These are phyloP conservation scores for Pseudovirgaria hyperparasitica DNA, from an alignment of 2,329 filamentous ascomycete genomes.

Conservation along the genomic window DNA sequence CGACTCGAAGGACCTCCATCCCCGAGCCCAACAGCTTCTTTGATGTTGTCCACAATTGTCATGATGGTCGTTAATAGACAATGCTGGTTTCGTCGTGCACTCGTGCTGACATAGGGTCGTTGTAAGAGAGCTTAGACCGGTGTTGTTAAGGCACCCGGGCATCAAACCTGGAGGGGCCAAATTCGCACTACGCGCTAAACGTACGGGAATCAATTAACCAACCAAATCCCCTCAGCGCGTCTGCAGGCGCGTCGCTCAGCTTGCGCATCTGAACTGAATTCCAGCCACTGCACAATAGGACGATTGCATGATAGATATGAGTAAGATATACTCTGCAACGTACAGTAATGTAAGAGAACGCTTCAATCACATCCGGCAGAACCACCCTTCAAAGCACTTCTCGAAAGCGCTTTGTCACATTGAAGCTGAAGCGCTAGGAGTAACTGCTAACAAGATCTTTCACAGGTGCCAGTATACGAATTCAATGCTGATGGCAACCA, in stretches of 20 bases:
- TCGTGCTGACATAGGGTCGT: slow-evolving; percentile 1
- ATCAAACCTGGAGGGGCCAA: no score
- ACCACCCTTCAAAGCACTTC: not conserved
- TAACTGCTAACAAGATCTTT: slow-evolving; percentile 9
- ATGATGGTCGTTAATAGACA: no score
- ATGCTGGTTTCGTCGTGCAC: not conserved
- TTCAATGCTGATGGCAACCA: slow-evolving; percentile 78
- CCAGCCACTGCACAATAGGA: no score
- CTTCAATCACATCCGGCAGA: no score
- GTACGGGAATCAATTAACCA: no score
- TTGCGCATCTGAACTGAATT: not conserved
- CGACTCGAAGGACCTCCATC: slow-evolving; percentile 15
- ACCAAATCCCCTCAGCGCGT: no score
- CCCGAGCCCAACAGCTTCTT: slow-evolving; percentile 34
- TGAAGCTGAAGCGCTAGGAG: not conserved
- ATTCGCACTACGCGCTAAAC: no score
- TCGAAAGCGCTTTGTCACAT: not conserved
- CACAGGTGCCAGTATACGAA: slow-evolving; percentile 86
- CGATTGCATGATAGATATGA: no score
- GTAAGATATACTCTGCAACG: slow-evolving; percentile 49
- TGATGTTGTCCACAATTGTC: slow-evolving; percentile 32
- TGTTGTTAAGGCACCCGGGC: no score
- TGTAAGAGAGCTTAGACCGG: no score
- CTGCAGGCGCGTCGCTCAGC: no score
- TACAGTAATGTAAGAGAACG: slow-evolving; percentile 43